A percentile compares a stretch with the other conserved stretches of the same genome.
phyloP scores from a whole-genome alignment of 805 yeast genomes.

The Ogataea methanolica region DNA sequence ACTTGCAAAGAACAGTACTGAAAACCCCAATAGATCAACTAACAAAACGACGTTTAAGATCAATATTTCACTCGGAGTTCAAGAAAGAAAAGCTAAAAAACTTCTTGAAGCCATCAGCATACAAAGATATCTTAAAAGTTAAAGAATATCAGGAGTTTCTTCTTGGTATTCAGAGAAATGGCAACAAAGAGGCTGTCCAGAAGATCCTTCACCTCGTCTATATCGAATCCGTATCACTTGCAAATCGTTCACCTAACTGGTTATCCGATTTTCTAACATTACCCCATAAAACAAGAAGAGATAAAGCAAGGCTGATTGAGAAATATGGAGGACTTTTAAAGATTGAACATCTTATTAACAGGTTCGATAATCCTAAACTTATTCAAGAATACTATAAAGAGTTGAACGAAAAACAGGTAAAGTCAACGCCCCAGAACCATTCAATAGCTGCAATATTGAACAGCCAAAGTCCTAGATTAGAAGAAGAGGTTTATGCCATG shows the following conservation, averaged over 20 bases:
- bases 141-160: constrained; percentile 1
- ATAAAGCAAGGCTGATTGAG: constrained; percentile 5
- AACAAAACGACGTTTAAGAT: constrained; percentile 4
- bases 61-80: constrained; percentile 1
- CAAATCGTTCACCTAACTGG: constrained; percentile 14
- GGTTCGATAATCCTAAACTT: background rate
- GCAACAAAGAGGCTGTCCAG: constrained; percentile 5
- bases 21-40: constrained; percentile 7
- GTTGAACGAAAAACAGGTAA: background rate
- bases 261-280: constrained; percentile 7
- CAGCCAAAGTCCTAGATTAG: background rate
- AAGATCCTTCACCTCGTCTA: constrained; percentile 8
- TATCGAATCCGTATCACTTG: constrained; percentile 1
- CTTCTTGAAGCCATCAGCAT: background rate
- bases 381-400: constrained; percentile 1
- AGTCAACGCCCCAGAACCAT: background rate
- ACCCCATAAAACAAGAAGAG: constrained; percentile 2
- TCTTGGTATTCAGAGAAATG: constrained; percentile 2
- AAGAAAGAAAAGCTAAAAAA: background rate
- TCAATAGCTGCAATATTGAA: background rate
- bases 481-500: background rate
- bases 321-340: constrained; percentile 4
- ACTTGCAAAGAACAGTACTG: constrained; percentile 3
- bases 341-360: constrained; percentile 4
- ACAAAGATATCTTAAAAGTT: constrained; percentile 1